Evolutionary conservation across 202 grass and related monocot species (phyloP).

Genomic region (Panicum virgatum): DNA sequence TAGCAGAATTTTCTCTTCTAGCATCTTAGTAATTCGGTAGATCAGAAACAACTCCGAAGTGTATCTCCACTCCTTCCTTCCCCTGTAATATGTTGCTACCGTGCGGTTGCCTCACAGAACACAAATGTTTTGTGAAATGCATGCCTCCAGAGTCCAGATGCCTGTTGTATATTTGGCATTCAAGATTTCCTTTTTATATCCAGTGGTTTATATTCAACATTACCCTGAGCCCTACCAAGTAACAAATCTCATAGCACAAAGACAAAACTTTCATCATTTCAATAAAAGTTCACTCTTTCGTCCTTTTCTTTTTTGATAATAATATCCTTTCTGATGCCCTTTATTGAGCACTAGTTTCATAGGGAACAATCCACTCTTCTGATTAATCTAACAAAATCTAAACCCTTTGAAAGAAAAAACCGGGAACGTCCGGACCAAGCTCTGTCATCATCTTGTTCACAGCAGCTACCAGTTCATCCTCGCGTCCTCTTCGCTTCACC

Average conservation of each 20-base stretch:
- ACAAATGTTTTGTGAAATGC: constrained; percentile 29
- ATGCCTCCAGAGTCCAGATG: neutral
- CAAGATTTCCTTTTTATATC: neutral
- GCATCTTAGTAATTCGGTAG: neutral
- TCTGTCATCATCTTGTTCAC: constrained; percentile 27
- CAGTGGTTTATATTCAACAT: neutral
- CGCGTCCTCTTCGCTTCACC: neutral
- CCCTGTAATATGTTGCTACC: neutral
- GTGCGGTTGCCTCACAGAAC: neutral
- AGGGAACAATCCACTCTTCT: neutral
- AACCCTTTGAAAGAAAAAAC: neutral
- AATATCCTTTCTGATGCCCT: neutral
- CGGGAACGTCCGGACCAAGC: neutral
- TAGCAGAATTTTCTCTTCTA: constrained; percentile 28
- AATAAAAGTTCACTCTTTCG: too few relatives aligned
- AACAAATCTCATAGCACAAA: neutral
- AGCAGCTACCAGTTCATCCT: constrained; percentile 1
- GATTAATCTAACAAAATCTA: neutral
- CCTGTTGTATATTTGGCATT: too few relatives aligned
- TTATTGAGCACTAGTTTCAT: neutral
- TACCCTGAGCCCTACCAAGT: neutral
- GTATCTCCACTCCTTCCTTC: neutral
- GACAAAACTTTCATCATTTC: neutral
- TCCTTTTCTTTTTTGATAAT: too few relatives aligned
- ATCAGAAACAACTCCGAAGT: neutral